Evolutionary conservation across 129 eudicot species (phyloP).

Genomic region (Flaveria sonorensis): DNA sequence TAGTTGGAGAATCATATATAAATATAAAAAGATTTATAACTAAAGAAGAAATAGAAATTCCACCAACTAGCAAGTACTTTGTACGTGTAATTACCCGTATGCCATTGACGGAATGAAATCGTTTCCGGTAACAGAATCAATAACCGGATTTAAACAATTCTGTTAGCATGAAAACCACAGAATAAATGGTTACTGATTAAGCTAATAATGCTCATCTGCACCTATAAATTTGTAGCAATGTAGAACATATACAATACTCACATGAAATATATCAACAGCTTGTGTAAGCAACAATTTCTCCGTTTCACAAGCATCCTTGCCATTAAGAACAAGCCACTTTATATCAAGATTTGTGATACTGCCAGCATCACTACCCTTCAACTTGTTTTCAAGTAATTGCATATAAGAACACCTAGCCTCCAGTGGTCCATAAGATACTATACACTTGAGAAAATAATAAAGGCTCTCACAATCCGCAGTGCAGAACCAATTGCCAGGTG

Average conservation of each 20-base stretch:
- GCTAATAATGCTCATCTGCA: neutral
- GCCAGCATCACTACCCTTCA: slow-evolving; percentile 26
- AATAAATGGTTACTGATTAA: slow-evolving; percentile 22
- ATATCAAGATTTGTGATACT: slow-evolving; percentile 42
- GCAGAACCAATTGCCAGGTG: slow-evolving; percentile 82
- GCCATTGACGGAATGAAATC: slow-evolving; percentile 83
- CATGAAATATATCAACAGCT: slow-evolving; percentile 78
- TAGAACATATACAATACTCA: slow-evolving; percentile 40
- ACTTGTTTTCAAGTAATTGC: slow-evolving; percentile 45
- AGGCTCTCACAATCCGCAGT: slow-evolving; percentile 51
- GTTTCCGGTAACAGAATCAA: slow-evolving; percentile 58
- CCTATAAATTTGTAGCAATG: neutral
- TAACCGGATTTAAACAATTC: slow-evolving; percentile 76
- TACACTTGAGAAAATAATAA: slow-evolving; percentile 45
- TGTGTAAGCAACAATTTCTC: slow-evolving; percentile 52
- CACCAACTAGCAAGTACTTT: neutral
- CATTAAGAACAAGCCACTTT: slow-evolving; percentile 66
- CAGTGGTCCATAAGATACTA: slow-evolving; percentile 45
- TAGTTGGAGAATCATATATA: slow-evolving; percentile 27
- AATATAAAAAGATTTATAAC: neutral
- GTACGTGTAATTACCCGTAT: slow-evolving; percentile 68
- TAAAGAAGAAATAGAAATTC: neutral
- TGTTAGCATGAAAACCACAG: slow-evolving; percentile 32
- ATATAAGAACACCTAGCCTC: slow-evolving; percentile 44
- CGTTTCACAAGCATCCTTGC: slow-evolving; percentile 53